Evolutionary conservation across 352 stramenopile genomes (phyloP).

Genomic region (Pythium monospermum): DNA sequence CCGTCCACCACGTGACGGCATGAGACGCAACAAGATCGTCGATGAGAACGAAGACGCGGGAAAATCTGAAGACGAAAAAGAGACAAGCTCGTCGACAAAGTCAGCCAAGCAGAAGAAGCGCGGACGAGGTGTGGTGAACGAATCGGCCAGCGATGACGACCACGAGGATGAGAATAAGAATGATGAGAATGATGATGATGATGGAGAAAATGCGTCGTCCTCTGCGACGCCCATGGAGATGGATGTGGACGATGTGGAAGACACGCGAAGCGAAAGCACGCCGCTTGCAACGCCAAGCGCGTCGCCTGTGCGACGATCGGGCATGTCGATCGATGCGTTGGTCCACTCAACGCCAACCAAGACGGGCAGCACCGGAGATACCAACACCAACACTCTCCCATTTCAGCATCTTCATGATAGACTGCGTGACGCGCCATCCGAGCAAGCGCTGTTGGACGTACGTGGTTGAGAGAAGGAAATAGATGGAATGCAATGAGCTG

Average conservation of each 20-base stretch:
- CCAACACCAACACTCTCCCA: constrained; percentile 23
- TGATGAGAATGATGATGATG: constrained; percentile 13
- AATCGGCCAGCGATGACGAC: background rate
- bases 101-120: too few relatives aligned
- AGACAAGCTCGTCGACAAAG: too few relatives aligned
- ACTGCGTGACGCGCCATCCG: constrained; percentile 30
- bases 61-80: constrained; percentile 19
- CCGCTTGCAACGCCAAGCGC: constrained; percentile 15
- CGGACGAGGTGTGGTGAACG: constrained; percentile 16
- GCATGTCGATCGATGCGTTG: constrained; percentile 52
- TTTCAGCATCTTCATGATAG: constrained; percentile 46
- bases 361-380: constrained; percentile 7
- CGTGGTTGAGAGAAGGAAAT: background rate
- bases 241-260: constrained; percentile 18
- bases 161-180: constrained; percentile 14
- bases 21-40: constrained; percentile 15
- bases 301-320: constrained; percentile 17
- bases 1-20: background rate
- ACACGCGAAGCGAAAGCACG: constrained; percentile 23
- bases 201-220: constrained; percentile 12
- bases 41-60: constrained; percentile 21
- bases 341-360: constrained; percentile 40
- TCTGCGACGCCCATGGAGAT: constrained; percentile 15
- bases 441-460: constrained; percentile 54
- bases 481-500: too few relatives aligned